Percentiles rank a stretch among this genome's conserved stretches.
phyloP scores from a whole-genome alignment of 352 stramenopile species.

The Globisporangium yorkense region DNA sequence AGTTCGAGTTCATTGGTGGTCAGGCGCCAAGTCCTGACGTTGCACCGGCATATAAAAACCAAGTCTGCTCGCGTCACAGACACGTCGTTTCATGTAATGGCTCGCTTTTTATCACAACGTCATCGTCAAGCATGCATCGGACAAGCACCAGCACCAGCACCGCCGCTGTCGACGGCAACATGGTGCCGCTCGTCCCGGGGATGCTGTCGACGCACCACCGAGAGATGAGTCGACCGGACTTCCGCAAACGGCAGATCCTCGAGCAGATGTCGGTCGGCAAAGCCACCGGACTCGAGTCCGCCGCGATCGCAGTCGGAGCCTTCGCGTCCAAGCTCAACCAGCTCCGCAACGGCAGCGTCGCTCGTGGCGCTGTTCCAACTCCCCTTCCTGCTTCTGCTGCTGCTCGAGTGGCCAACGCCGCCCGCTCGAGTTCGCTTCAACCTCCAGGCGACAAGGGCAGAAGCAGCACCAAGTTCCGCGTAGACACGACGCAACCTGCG shows the following conservation, averaged over 20 bases:
- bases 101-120: background rate
- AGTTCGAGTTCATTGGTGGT: background rate
- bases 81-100: background rate
- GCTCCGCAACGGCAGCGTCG: background rate
- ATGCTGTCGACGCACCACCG: slow-evolving; percentile 48
- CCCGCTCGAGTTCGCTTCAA: background rate
- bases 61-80: background rate
- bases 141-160: background rate
- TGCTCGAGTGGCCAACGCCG: background rate
- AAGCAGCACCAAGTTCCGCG: slow-evolving; percentile 39
- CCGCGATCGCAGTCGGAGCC: background rate
- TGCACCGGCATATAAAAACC: background rate
- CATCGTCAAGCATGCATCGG: background rate
- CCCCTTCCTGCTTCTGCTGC: background rate
- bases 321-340: slow-evolving; percentile 17
- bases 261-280: slow-evolving; percentile 58
- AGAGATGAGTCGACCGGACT: slow-evolving; percentile 38
- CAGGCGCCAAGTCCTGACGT: background rate
- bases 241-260: slow-evolving; percentile 56
- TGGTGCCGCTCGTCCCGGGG: slow-evolving; percentile 44
- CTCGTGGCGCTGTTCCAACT: background rate
- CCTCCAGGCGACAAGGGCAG: background rate
- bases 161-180: background rate
- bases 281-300: slow-evolving; percentile 6
- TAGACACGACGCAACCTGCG: slow-evolving; percentile 37